Conservation (phyloP, 257 asterid genomes). For the Leptodermis oblonga region DNA sequence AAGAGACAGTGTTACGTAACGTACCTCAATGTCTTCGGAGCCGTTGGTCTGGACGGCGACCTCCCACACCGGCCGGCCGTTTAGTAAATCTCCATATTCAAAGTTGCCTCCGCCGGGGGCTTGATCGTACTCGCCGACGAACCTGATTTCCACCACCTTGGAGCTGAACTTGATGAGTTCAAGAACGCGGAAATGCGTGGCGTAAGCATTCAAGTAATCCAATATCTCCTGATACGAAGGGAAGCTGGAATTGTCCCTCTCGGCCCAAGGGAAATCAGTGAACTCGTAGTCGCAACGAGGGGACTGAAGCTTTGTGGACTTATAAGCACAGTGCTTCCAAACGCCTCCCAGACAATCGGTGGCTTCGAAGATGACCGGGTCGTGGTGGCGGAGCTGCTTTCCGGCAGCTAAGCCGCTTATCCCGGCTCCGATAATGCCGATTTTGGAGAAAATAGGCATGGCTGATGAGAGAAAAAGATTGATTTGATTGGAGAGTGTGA, state of each 20-base stretch:
- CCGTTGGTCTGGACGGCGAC: constrained; percentile 57
- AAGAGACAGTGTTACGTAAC: too few species aligned
- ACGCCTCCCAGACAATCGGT: constrained; percentile 76
- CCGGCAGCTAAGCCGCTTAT: constrained; percentile 86
- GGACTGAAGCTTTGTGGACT: constrained; percentile 70
- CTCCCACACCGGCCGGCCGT: constrained; percentile 75
- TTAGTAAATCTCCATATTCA: constrained; percentile 42
- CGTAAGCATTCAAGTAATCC: constrained; percentile 69
- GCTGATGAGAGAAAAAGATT: background rate
- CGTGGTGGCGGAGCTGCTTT: constrained; percentile 49
- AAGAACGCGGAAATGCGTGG: constrained; percentile 54
- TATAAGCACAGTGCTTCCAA: constrained; percentile 73
- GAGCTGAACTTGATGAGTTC: constrained; percentile 64
- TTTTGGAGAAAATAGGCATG: constrained; percentile 36
- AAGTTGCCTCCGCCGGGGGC: background rate
- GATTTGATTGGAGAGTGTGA: background rate
- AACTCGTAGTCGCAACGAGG: constrained; percentile 88
- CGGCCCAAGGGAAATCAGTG: constrained; percentile 83
- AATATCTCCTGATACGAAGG: constrained; percentile 65
- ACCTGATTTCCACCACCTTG: constrained; percentile 72
- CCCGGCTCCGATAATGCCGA: constrained; percentile 77
- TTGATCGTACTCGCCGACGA: constrained; percentile 32
- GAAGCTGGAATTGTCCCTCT: constrained; percentile 64
- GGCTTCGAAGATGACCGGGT: constrained; percentile 78
- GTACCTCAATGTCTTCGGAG: constrained; percentile 56